Conservation (phyloP, 257 asterid genomes). For the Anisodus tanguticus region DNA sequence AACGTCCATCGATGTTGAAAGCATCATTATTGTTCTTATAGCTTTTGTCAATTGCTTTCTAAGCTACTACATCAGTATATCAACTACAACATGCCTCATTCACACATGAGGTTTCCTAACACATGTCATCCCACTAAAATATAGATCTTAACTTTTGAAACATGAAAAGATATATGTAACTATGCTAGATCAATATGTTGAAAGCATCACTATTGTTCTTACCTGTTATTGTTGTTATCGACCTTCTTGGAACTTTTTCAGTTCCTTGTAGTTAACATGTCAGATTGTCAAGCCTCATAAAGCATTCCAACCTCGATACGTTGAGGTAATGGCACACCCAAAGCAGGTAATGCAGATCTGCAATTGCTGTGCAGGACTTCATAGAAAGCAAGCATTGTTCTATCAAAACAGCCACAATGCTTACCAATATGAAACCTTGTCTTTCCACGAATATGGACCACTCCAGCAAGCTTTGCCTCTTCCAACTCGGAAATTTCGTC, state of each 20-base stretch:
- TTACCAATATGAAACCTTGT: conserved; percentile 52
- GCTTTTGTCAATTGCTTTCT: neutral
- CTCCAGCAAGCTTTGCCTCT: conserved; percentile 45
- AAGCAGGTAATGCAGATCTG: conserved; percentile 51
- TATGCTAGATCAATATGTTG: conserved; percentile 1
- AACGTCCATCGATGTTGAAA: neutral
- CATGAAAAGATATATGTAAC: neutral
- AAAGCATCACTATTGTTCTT: neutral
- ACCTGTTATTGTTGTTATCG: conserved; percentile 1
- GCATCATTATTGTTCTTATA: neutral
- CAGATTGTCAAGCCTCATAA: conserved; percentile 38
- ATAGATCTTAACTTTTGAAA: neutral
- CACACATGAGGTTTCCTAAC: neutral
- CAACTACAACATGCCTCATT: conserved; percentile 4
- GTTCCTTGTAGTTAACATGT: neutral
- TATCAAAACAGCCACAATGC: conserved; percentile 51
- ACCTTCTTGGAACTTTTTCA: neutral
- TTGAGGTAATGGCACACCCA: conserved; percentile 52
- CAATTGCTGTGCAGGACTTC: conserved; percentile 69
- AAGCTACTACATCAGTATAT: neutral
- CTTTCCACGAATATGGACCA: conserved; percentile 56
- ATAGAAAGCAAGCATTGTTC: conserved; percentile 51
- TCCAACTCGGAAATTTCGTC: conserved; percentile 39
- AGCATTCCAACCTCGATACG: conserved; percentile 73
- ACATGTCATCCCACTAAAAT: neutral